Percentiles rank a stretch among this genome's conserved stretches.
These are phyloP conservation scores for Lotus japonicus DNA, from an alignment of 306 rosid genomes.

Conservation along the genomic window DNA sequence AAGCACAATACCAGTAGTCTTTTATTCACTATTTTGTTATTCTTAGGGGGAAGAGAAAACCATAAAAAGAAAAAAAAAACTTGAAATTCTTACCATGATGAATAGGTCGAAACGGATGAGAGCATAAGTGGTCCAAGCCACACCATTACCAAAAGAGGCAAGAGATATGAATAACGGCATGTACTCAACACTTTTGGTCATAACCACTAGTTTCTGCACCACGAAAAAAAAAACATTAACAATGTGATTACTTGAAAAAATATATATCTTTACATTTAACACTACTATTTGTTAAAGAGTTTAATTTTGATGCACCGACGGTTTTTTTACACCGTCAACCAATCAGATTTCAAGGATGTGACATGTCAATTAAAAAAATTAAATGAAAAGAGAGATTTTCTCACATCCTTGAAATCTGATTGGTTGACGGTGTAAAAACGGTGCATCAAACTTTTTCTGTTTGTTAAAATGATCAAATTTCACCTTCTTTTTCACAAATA, in stretches of 20 bases:
- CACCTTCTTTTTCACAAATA: too few species aligned
- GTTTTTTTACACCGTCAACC: too few species aligned
- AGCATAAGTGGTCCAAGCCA: slow-evolving; percentile 80
- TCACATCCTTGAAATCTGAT: too few species aligned
- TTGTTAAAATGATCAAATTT: too few species aligned
- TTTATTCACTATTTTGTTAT: background rate
- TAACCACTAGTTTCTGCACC: slow-evolving; percentile 75
- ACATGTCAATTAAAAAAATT: too few species aligned
- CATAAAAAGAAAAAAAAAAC: background rate
- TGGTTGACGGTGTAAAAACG: too few species aligned
- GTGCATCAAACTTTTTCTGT: too few species aligned
- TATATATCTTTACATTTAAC: too few species aligned
- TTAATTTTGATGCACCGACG: too few species aligned
- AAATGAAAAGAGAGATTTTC: too few species aligned
- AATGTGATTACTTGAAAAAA: background rate
- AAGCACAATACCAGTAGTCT: background rate
- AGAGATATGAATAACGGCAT: slow-evolving; percentile 81
- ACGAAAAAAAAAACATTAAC: background rate
- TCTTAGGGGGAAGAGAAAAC: background rate
- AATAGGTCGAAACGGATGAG: slow-evolving; percentile 68
- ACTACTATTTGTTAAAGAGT: too few species aligned
- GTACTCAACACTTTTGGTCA: slow-evolving; percentile 79
- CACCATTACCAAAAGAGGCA: slow-evolving; percentile 59
- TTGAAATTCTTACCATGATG: slow-evolving; percentile 38
- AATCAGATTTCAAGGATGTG: too few species aligned